Conservation (phyloP, 2,329 filamentous ascomycete genomes). For the Diplodia mutila region DNA sequence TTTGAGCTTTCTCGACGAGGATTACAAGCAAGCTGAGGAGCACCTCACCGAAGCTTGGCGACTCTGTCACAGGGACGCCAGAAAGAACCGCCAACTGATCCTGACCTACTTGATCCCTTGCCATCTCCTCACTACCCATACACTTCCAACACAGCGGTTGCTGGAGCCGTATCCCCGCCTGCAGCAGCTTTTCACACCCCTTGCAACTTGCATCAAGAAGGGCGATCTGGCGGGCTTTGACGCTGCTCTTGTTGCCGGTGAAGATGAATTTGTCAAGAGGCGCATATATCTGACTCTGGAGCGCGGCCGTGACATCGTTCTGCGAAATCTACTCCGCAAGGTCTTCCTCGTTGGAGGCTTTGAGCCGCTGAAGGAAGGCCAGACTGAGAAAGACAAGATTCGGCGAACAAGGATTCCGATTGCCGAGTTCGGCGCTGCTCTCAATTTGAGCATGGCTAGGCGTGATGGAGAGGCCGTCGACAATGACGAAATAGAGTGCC, state of each 20-base stretch:
- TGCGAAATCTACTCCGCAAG: slow-evolving; percentile 89
- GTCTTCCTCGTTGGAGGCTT: slow-evolving; percentile 86
- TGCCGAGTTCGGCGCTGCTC: slow-evolving; percentile 80
- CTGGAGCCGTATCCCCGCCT: slow-evolving; percentile 76
- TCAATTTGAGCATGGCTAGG: slow-evolving; percentile 70
- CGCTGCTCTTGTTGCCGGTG: slow-evolving; percentile 74
- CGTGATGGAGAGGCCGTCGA: slow-evolving; percentile 66
- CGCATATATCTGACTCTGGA: slow-evolving; percentile 95
- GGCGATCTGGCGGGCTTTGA: slow-evolving; percentile 87
- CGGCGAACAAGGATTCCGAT: slow-evolving; percentile 77
- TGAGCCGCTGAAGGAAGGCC: slow-evolving; percentile 70
- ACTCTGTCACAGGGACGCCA: slow-evolving; percentile 74
- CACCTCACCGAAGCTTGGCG: slow-evolving; percentile 79
- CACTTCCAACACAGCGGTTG: slow-evolving; percentile 73
- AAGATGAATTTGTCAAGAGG: slow-evolving; percentile 90
- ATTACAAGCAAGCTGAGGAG: slow-evolving; percentile 80
- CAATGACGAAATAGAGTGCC: slow-evolving; percentile 90
- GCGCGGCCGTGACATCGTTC: slow-evolving; percentile 83
- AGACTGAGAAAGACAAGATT: slow-evolving; percentile 64
- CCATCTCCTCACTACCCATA: slow-evolving; percentile 83
- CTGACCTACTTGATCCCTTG: slow-evolving; percentile 94
- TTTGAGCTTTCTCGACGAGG: slow-evolving; percentile 90
- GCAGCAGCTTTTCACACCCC: slow-evolving; percentile 75
- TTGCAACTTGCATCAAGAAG: slow-evolving; percentile 76
- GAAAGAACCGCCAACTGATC: slow-evolving; percentile 81